Evolutionary conservation across 371 early-diverging fungal species (phyloP).

Genomic region (Sporodiniella umbellata): DNA sequence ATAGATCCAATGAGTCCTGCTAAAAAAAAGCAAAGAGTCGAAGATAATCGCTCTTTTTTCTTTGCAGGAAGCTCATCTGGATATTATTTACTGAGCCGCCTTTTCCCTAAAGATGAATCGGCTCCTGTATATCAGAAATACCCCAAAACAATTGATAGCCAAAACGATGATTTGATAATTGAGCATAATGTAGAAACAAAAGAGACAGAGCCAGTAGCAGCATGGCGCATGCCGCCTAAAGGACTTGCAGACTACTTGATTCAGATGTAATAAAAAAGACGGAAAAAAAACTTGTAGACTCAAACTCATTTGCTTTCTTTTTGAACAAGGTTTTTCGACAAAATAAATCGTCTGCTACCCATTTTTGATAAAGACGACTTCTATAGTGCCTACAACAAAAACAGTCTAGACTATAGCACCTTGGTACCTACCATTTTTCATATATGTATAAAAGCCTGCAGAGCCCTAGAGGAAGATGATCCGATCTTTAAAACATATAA

Average conservation of each 20-base stretch:
- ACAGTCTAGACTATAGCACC: neutral
- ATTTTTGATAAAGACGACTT: constrained; percentile 39
- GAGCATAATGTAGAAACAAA: neutral
- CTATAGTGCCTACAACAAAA: constrained; percentile 20
- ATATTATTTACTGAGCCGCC: constrained; percentile 26
- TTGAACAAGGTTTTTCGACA: constrained; percentile 21
- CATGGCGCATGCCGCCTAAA: constrained; percentile 35
- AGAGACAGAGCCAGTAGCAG: neutral
- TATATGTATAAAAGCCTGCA: constrained; percentile 21
- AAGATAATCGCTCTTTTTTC: constrained; percentile 6
- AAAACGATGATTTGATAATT: constrained; percentile 32
- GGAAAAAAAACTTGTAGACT: neutral
- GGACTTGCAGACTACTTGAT: constrained; percentile 24
- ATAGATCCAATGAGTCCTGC: neutral
- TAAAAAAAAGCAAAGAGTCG: neutral
- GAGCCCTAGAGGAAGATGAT: constrained; percentile 10
- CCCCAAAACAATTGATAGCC: constrained; percentile 15
- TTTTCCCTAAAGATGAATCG: constrained; percentile 15
- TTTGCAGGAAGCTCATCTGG: constrained; percentile 42
- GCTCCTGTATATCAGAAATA: neutral
- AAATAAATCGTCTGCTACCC: constrained; percentile 27
- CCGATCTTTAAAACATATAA: constrained; percentile 19
- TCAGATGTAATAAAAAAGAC: constrained; percentile 16
- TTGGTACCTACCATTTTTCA: constrained; percentile 15
- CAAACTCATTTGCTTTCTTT: too few relatives aligned